Percentiles rank a stretch among this genome's conserved stretches.
Evolutionary conservation across 2,329 filamentous ascomycete genomes (phyloP).

Genomic region (Elsinoe fawcettii): DNA sequence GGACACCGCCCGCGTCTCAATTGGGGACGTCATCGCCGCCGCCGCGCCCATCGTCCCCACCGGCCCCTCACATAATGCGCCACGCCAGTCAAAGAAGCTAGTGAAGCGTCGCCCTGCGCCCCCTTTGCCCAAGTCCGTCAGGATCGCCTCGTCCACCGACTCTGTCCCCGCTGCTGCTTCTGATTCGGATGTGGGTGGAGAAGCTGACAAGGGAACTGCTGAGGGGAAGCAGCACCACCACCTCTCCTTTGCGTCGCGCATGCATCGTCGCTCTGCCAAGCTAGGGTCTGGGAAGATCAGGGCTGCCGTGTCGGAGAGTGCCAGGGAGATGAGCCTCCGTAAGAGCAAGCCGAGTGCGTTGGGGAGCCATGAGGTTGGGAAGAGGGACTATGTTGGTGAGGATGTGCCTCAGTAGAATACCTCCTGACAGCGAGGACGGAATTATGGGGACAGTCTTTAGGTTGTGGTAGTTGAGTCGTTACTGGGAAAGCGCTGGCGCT

Average conservation of each 20-base stretch:
- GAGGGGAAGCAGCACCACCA: neutral
- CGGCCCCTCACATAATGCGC: neutral
- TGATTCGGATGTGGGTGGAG: neutral
- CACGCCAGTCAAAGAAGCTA: neutral
- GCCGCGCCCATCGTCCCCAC: neutral
- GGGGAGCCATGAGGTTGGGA: neutral
- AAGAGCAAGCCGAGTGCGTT: neutral
- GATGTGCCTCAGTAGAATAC: too few relatives aligned
- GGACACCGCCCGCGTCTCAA: neutral
- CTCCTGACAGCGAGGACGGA: too few relatives aligned
- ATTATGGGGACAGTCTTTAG: too few relatives aligned
- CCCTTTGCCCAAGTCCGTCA: too few relatives aligned
- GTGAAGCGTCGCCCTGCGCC: constrained; percentile 3
- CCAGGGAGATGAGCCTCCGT: neutral
- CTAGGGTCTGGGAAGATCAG: neutral
- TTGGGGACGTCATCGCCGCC: neutral
- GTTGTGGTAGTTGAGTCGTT: too few relatives aligned
- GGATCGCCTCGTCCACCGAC: neutral
- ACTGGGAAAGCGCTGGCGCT: too few relatives aligned
- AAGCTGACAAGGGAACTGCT: too few relatives aligned
- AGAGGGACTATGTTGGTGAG: neutral
- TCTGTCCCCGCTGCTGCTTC: neutral
- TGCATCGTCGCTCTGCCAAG: neutral
- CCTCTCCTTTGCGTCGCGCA: neutral
- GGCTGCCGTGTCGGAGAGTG: neutral